Base-by-base conservation (phyloP, 2,329 filamentous ascomycete species). In the Fusarium secorum region DNA sequence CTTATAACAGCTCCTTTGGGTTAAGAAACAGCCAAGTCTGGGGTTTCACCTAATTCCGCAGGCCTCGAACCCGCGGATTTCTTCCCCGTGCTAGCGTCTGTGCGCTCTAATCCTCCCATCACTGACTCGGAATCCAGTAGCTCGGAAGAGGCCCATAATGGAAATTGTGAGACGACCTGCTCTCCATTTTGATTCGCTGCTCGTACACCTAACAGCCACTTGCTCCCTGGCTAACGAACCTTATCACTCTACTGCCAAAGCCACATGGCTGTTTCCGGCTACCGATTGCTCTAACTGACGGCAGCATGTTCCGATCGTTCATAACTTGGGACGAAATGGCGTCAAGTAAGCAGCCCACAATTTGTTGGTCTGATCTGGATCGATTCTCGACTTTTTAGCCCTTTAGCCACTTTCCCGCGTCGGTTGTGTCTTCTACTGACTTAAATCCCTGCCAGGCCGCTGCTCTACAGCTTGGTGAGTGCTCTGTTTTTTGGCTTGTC, bases 211-310 rank as follows among this genome's bases (percentile, higher is more conserved):
- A 22, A 22, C 45, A 32, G n/a, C 15, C 28, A 32, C 28, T 18
- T 32, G 10, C 45, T 32, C n/a, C 26, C 45, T 48, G 28, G 45
- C 45, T 48, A 48, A 48, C 28, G 45, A 48, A 48, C 28, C 4
- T 22, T 48, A 32, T 20, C 18, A 11, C 18, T 28, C 42, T 20
- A 3, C 13, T 15, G 1, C 15, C 20, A 18, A 48, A 22, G 45
- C 15, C 28, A 32, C 45, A 48, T 48, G 5, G 45, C 45, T 22
- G 15, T 48, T 48, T 32, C 15, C 28, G 28, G 45, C 28, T 30
- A 48, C 26, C 11, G 15, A 22, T 30, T n/a, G 26, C 14, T 48
- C 20, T 22, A 9, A 14, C 15, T 3, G 20, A 13, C 20, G 20
- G 26, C 7, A 48, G 14, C 45, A 48, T 22, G 10, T 30, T 30